Conservation (phyloP, 768 basidiomycete species). For the Tubosaeta brunneosetosa region DNA sequence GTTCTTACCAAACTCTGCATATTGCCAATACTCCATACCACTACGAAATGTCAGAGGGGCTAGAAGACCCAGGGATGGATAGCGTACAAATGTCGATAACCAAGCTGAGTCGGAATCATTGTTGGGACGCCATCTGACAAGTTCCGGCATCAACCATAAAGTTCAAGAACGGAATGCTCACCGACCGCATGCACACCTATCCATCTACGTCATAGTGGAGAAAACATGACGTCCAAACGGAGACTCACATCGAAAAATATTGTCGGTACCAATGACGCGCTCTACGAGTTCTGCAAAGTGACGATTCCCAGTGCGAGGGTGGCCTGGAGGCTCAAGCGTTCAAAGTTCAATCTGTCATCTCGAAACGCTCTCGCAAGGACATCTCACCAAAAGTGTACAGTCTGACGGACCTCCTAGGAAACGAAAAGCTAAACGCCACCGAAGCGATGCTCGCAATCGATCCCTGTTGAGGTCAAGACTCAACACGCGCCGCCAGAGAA, state of each 20-base stretch:
- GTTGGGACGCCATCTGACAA: constrained; percentile 47
- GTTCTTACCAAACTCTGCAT: constrained; percentile 36
- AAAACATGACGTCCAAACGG: not conserved
- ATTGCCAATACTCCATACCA: constrained; percentile 46
- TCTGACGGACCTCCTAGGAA: constrained; percentile 20
- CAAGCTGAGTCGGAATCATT: constrained; percentile 40
- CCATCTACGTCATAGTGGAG: constrained; percentile 1
- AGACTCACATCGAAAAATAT: constrained; percentile 40
- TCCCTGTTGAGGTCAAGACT: constrained; percentile 24
- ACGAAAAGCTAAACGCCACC: constrained; percentile 29
- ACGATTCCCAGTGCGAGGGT: constrained; percentile 45
- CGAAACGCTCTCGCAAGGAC: not conserved
- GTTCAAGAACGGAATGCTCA: constrained; percentile 8
- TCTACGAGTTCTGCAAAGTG: constrained; percentile 41
- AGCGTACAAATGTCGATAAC: constrained; percentile 44
- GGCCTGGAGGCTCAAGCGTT: constrained; percentile 38
- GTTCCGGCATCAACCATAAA: not conserved
- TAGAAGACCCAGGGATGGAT: constrained; percentile 2
- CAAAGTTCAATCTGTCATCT: not conserved
- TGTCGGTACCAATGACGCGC: constrained; percentile 30
- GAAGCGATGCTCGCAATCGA: constrained; percentile 38
- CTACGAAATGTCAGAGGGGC: constrained; percentile 14
- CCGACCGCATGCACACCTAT: constrained; percentile 44
- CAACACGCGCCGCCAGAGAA: not conserved
- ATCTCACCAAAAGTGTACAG: constrained; percentile 46